Evolutionary conservation across 768 basidiomycete genomes (phyloP).

Genomic region (Hericium erinaceus): DNA sequence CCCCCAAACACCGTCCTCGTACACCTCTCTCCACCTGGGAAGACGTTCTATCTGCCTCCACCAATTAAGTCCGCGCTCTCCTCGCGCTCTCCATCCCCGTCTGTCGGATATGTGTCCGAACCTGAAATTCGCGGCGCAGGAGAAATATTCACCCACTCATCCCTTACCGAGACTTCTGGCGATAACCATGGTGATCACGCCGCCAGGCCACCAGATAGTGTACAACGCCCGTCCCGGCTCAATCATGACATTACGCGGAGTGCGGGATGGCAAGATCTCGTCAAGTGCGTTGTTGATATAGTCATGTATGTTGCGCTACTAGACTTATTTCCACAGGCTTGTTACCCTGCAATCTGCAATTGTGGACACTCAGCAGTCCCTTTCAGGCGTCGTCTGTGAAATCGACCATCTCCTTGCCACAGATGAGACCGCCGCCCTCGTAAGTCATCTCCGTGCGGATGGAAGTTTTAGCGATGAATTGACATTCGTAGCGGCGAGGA

Average conservation of each 20-base stretch:
- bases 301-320: background rate
- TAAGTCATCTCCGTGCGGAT: conserved; percentile 4
- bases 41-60: conserved; percentile 49
- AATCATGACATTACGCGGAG: conserved; percentile 30
- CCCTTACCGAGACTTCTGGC: conserved; percentile 4
- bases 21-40: conserved; percentile 50
- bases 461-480: background rate
- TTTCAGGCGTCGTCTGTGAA: conserved; percentile 39
- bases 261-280: conserved; percentile 58
- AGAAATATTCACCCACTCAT: conserved; percentile 11
- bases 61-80: conserved; percentile 13
- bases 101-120: conserved; percentile 60
- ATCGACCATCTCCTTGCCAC: conserved; percentile 37
- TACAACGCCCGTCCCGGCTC: background rate
- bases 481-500: conserved; percentile 48
- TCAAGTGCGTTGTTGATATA: conserved; percentile 40
- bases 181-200: conserved; percentile 1
- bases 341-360: conserved; percentile 44
- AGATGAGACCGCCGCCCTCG: conserved; percentile 2
- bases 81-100: conserved; percentile 44
- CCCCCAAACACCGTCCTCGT: conserved; percentile 71
- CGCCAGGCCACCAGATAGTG: background rate
- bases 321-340: conserved; percentile 28
- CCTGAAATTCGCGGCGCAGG: conserved; percentile 42
- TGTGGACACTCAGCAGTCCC: conserved; percentile 38